A percentile compares a stretch with the other conserved stretches of the same genome.
phyloP scores from a whole-genome alignment of 2,329 filamentous ascomycete genomes.

The Trichoderma atrobrunneum region DNA sequence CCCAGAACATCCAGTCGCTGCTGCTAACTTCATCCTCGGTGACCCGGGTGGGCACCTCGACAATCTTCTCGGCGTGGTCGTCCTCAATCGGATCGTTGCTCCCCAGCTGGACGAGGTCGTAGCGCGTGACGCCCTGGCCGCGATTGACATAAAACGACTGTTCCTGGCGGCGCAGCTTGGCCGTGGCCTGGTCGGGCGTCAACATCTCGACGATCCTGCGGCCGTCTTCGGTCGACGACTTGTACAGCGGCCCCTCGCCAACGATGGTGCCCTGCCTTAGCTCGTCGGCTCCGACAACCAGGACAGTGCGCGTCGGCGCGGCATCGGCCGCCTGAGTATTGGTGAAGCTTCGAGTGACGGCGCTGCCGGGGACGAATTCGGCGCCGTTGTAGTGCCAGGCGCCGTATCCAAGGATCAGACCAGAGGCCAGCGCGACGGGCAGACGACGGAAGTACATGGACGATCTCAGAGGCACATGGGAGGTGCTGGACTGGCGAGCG shows the following conservation, averaged over 20 bases:
- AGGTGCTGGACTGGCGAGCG: conserved; percentile 37
- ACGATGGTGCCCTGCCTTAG: conserved; percentile 85
- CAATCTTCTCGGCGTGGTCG: conserved; percentile 96
- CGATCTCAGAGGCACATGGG: conserved; percentile 55
- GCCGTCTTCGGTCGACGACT: conserved; percentile 80
- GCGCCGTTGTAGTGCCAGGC: conserved; percentile 68
- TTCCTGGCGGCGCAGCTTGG: conserved; percentile 84
- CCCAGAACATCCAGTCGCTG: conserved; percentile 99
- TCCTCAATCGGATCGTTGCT: conserved; percentile 98
- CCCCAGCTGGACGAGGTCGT: conserved; percentile 90
- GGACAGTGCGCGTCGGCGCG: conserved; percentile 60
- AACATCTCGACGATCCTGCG: conserved; percentile 92
- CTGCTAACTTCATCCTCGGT: conserved; percentile 42
- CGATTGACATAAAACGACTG: conserved; percentile 88
- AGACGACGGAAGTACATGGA: conserved; percentile 75
- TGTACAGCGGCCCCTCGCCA: conserved; percentile 81
- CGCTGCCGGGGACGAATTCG: conserved; percentile 30
- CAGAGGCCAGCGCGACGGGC: conserved; percentile 64
- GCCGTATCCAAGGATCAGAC: conserved; percentile 67
- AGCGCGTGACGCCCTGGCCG: conserved; percentile 87
- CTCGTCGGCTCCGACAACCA: conserved; percentile 87
- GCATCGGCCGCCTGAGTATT: conserved; percentile 38
- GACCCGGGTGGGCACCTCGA: conserved; percentile 71
- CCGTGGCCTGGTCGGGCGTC: conserved; percentile 87
- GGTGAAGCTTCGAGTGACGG: conserved; percentile 43